phyloP scores from a whole-genome alignment of 2,329 filamentous ascomycete species.

The Simplicillium sp. region DNA sequence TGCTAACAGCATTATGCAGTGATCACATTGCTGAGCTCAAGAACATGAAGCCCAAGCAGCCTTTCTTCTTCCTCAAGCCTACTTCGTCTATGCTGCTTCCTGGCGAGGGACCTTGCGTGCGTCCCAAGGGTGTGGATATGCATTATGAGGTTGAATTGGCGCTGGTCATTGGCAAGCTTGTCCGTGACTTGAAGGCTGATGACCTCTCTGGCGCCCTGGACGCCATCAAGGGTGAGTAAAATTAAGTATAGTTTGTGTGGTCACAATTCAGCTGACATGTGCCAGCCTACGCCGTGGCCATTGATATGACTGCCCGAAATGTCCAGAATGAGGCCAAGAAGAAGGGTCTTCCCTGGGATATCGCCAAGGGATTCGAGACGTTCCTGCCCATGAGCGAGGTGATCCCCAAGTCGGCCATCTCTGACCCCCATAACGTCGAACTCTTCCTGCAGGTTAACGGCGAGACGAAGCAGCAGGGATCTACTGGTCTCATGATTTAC shows the following conservation, averaged over 20 bases:
- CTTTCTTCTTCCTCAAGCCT: slow-evolving; percentile 99
- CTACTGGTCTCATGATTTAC: slow-evolving; percentile 91
- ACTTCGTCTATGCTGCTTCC: slow-evolving; percentile 76
- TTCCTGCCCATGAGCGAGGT: slow-evolving; percentile 81
- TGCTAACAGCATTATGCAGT: slow-evolving; percentile 33
- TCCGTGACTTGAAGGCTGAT: slow-evolving; percentile 66
- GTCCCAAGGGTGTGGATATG: slow-evolving; percentile 72
- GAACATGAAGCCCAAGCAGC: slow-evolving; percentile 79
- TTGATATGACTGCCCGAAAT: slow-evolving; percentile 97
- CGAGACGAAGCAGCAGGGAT: slow-evolving; percentile 70
- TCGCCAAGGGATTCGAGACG: slow-evolving; percentile 96
- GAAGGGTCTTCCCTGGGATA: slow-evolving; percentile 92
- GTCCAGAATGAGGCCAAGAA: slow-evolving; percentile 94
- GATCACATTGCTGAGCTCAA: slow-evolving; percentile 92
- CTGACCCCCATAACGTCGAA: slow-evolving; percentile 81
- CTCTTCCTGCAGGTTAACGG: slow-evolving; percentile 80
- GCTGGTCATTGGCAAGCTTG: slow-evolving; percentile 72
- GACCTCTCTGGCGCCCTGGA: slow-evolving; percentile 70
- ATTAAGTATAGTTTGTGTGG: not conserved
- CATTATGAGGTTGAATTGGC: slow-evolving; percentile 96
- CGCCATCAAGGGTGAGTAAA: slow-evolving; percentile 61
- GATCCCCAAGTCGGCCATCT: slow-evolving; percentile 71
- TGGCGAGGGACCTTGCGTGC: slow-evolving; percentile 67
- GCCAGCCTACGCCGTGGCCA: slow-evolving; percentile 75
- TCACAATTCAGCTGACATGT: not conserved